A percentile compares a stretch with the other conserved stretches of the same genome.
Conservation (phyloP, 192 early-diverging fungal genomes). For the Coemansia sp. region DNA sequence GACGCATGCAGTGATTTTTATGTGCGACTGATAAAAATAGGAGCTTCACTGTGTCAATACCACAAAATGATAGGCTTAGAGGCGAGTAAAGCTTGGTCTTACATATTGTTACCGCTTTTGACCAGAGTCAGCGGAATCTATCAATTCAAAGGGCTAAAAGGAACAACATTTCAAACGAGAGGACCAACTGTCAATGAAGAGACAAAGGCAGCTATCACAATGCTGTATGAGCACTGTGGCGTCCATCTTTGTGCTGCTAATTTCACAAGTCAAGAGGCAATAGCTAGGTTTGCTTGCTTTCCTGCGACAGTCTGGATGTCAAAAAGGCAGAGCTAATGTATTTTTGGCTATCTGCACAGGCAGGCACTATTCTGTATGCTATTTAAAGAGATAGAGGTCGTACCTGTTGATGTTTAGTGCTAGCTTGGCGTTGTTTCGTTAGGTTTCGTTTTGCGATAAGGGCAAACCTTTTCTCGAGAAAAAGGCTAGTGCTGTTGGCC, state of each 20-base stretch:
- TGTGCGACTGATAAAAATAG: constrained; percentile 5
- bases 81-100: no score
- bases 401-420: not conserved
- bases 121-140: no score
- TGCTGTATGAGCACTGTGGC: not conserved
- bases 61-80: not conserved
- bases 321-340: not conserved
- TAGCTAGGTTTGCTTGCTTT: no score
- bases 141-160: not conserved
- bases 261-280: not conserved
- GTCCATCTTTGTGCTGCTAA: constrained; percentile 5
- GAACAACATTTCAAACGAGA: not conserved
- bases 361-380: not conserved
- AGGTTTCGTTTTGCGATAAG: not conserved
- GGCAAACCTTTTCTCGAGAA: not conserved
- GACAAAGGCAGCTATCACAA: not conserved
- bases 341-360: not conserved
- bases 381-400: not conserved
- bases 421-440: not conserved
- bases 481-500: no score
- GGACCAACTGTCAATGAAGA: no score
- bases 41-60: not conserved
- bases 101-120: no score
- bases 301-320: no score
- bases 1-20: constrained; percentile 1